Base-by-base conservation (phyloP, 805 yeast genomes). In the Saccharomycopsis lassenensis region DNA sequence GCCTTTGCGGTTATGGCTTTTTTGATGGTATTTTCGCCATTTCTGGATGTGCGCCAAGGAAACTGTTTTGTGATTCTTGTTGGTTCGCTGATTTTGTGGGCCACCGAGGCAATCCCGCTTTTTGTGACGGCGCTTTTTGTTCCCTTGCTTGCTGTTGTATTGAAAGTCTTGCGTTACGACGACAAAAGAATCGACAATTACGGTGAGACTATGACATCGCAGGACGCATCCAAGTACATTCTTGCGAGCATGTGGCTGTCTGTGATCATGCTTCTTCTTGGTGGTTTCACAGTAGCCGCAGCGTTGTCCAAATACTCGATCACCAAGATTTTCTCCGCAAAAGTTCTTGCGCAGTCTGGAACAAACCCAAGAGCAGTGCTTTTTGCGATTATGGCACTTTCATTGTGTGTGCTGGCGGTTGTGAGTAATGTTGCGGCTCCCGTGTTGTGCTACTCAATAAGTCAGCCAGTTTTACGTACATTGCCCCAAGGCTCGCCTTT, bases 371-470 rank as follows among this genome's bases (percentile, higher is more conserved):
- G 78, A 23, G 67, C 71, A 26, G 78, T 89, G 16, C 61, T 87
- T 24, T 58, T 87, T 29, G 72, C 89, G 4, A 77, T 85, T 42
- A 85, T 91, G 96, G 60, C 69, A 31, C 89, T 89, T 22, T 83
- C 96, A 0, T 63, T 87, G 26, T 74, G 89, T 50, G 75, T 83
- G 27, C 76, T 94, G 4, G 86, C 89, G 84, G 87, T 95, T 93
- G 91, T 89, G 26, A 80, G 94, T 18, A 89, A 89, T 55, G 97
- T 89, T 29, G 98, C 98, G 1, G 91, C 97, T 1, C 98, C 98
- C 0, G 96, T 89, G 2, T 66, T 89, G 37, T 82, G 94, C 58
- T 84, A 71, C 50, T 85, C 95, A 4, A 81, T 89, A 44, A 77
- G 89, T 40, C 95, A 87, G 56, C 96, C 97, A 0, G 62, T 89